A percentile compares a stretch with the other conserved stretches of the same genome.
These are phyloP conservation scores for Mimosa bimucronata DNA, from an alignment of 306 rosid genomes.

Conservation along the genomic window DNA sequence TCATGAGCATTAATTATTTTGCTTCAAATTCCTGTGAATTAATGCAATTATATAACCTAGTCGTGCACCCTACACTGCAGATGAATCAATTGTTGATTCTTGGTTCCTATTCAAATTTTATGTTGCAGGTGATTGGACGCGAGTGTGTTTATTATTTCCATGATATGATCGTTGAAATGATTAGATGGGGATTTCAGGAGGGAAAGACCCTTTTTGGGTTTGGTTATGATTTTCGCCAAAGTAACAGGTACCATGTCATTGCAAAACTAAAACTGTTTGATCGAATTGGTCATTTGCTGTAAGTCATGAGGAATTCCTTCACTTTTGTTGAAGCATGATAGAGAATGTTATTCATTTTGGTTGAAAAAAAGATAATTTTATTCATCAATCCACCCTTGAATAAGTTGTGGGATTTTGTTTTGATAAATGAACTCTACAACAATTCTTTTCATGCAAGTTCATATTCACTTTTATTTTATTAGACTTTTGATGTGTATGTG, in stretches of 20 bases:
- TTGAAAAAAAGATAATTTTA: too few species aligned
- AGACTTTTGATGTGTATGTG: not conserved
- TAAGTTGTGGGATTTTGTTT: slow-evolving; percentile 18
- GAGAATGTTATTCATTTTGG: not conserved
- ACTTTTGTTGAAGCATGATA: slow-evolving; percentile 21
- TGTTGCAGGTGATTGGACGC: slow-evolving; percentile 76
- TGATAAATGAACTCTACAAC: not conserved
- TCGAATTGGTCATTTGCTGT: not conserved
- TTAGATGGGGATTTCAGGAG: slow-evolving; percentile 88
- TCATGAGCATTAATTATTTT: not conserved
- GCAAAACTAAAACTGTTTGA: not conserved
- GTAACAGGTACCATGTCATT: slow-evolving; percentile 73
- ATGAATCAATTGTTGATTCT: slow-evolving; percentile 24
- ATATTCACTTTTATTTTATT: not conserved
- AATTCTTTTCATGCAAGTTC: not conserved
- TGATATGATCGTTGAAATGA: slow-evolving; percentile 88
- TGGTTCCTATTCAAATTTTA: slow-evolving; percentile 27
- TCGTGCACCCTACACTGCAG: not conserved
- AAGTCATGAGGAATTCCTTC: slow-evolving; percentile 13
- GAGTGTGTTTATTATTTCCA: slow-evolving; percentile 87
- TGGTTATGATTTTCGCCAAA: slow-evolving; percentile 99
- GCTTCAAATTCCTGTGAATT: not conserved
- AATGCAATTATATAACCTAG: not conserved
- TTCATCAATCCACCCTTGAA: not conserved
- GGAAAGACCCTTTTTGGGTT: slow-evolving; percentile 95